Base-by-base conservation (phyloP, 768 basidiomycete genomes). In the Pleurotus djamor region DNA sequence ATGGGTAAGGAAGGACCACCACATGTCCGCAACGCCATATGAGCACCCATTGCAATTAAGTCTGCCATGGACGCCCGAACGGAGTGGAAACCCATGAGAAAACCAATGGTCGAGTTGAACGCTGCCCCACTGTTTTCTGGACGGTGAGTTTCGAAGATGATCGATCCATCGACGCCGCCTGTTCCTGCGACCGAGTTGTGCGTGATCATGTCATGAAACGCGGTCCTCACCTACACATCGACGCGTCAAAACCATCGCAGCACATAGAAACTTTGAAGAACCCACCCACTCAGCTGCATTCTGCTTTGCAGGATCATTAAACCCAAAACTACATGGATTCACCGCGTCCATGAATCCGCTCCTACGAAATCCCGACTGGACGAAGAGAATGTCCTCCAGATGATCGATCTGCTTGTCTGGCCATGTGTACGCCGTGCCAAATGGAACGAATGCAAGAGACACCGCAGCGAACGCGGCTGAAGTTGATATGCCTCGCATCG, bases 1-100 rank as follows among this genome's bases (percentile, higher is more conserved):
- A 67, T 73, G 4, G 75, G 77, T 33, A 81, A 73, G 10, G 72
- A 60, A 12, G 81, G 81, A 13, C 83, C 82, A n/a, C 75, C 76
- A 61, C 83, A 81, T 8, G 74, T 70, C 10, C 73, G 68, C 4
- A 76, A 71, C 0, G 73, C 75, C 45, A 73, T 69, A 16, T 74
- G 65, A 2, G 73, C 68, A 17, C 70, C 79, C 35, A 81, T 35
- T 9, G 48, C 48, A 49, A 49, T 49, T 2, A 49, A 17, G 48
- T 49, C 48, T 49, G 48, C 48, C 48, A 49, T 49, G 10, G 48
- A 16, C 12, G 48, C 32, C 12, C 48, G 48, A 2, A 49, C 17
- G 32, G 48, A 21, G 32, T 49, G 17, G 16, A 49, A 49, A 17
- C 32, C 17, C 12, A 16, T 10, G 8, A 49, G 17, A 49, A 21